Base-by-base conservation (phyloP, 176 grass and related monocot genomes). In the Hsuehochloa calcarea region DNA sequence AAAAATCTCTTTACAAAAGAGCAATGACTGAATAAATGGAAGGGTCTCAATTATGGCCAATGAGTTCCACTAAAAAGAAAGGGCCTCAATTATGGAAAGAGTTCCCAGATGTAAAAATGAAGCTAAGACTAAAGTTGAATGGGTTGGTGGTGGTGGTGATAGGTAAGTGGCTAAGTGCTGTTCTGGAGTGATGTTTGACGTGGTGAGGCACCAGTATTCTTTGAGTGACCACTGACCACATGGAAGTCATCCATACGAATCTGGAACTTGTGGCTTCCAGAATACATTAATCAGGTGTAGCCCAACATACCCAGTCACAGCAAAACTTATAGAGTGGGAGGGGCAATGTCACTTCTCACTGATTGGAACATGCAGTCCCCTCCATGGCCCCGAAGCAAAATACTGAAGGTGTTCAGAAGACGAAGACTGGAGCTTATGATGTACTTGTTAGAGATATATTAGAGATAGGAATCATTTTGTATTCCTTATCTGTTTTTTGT, bases 41-140 rank as follows among this genome's bases (percentile, higher is more conserved):
- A 51, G 9, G 10, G 31, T 40, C 8, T 23, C 62, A 81, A 58
- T 10, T 70, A 47, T 27, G n/a, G 19, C n/a, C 11, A 67, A 70
- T 56, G 49, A 84, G 29, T 52, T 65, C n/a, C 31, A 75, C 45
- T 13, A 54, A 54, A 15, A 84, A 52, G 4, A 55, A 72, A 84
- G 31, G n/a, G 10, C 37, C 20, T 11, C 14, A 40, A 41, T 27
- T 40, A 9, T 75, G 9, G 31, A 39, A 58, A 13, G 6, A 65
- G 58, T 19, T 8, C 56, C 27, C 23, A 49, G 56, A 43, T 83
- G 20, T 1, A 47, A 29, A 50, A 38, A 65, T 40, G 26, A 49
- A 17, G 10, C 40, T 49, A 62, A 47, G 20, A 34, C 13, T 74
- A 20, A 73, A 83, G 54, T 65, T 52, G 38, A 63, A 62, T 35